Percentiles rank a stretch among this genome's conserved stretches.
phyloP scores from a whole-genome alignment of 805 yeast species.

The Kodamaea kakaduensis region DNA sequence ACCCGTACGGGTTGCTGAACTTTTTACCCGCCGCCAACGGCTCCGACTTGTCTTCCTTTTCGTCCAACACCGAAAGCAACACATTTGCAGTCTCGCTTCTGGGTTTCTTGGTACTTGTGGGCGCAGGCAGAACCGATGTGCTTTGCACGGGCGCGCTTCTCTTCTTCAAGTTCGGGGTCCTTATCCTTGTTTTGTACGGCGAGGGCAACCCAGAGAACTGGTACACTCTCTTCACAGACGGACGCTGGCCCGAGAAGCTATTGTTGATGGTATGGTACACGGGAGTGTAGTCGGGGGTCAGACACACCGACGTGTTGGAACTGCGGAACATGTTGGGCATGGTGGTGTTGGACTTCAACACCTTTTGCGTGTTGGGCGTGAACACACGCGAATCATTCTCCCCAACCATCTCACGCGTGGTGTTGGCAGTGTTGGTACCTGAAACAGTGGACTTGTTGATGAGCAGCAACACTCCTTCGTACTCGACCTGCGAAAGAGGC shows the following conservation, averaged over 20 bases:
- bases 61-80: slow-evolving; percentile 36
- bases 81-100: slow-evolving; percentile 36
- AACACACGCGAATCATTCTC: slow-evolving; percentile 9
- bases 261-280: slow-evolving; percentile 27
- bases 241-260: slow-evolving; percentile 17
- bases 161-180: slow-evolving; percentile 25
- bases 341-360: slow-evolving; percentile 17
- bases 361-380: slow-evolving; percentile 28
- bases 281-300: slow-evolving; percentile 38
- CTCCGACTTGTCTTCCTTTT: slow-evolving; percentile 9
- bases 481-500: slow-evolving; percentile 71
- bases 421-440: neutral
- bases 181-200: slow-evolving; percentile 39
- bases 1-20: slow-evolving; percentile 13
- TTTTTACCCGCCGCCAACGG: slow-evolving; percentile 4
- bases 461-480: slow-evolving; percentile 65
- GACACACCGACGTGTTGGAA: slow-evolving; percentile 16
- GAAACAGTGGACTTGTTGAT: slow-evolving; percentile 7
- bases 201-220: slow-evolving; percentile 45
- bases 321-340: slow-evolving; percentile 9
- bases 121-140: neutral
- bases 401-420: neutral
- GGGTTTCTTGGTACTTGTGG: slow-evolving; percentile 16
- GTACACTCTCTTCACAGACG: slow-evolving; percentile 40
- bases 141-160: neutral